Percentiles rank a stretch among this genome's conserved stretches.
These are phyloP conservation scores for Conidiobolus incongruus DNA, from an alignment of 371 early-diverging fungal genomes.

Conservation along the genomic window DNA sequence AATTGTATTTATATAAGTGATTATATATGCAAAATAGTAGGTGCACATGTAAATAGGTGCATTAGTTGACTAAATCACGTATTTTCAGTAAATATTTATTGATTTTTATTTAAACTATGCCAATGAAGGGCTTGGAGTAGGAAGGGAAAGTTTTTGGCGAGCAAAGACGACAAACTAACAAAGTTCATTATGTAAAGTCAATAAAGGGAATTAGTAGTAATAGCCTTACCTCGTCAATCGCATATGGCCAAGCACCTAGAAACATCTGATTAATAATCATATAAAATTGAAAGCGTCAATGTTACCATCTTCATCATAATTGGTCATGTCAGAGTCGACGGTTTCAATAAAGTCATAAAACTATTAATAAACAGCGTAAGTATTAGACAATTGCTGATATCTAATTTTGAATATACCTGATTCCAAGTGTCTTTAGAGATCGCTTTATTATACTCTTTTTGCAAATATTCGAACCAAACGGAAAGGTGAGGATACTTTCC, in stretches of 20 bases:
- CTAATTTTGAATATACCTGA: too few relatives aligned
- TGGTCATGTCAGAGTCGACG: slow-evolving; percentile 25
- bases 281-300: too few relatives aligned
- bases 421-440: slow-evolving; percentile 75
- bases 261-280: neutral
- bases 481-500: slow-evolving; percentile 33
- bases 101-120: too few relatives aligned
- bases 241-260: slow-evolving; percentile 52
- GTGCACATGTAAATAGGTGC: too few relatives aligned
- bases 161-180: neutral
- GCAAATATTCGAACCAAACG: slow-evolving; percentile 44
- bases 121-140: too few relatives aligned
- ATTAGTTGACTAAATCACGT: too few relatives aligned
- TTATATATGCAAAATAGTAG: too few relatives aligned
- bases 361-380: slow-evolving; percentile 19
- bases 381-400: too few relatives aligned
- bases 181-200: neutral
- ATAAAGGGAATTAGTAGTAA: neutral
- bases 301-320: slow-evolving; percentile 49
- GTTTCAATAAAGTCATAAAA: slow-evolving; percentile 52
- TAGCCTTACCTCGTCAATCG: slow-evolving; percentile 40
- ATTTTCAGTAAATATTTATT: too few relatives aligned
- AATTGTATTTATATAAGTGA: too few relatives aligned
- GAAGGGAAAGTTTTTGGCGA: neutral
- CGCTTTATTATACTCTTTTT: slow-evolving; percentile 47